Conservation (phyloP, 2,329 filamentous ascomycete genomes). For the Colletotrichum aenigma region DNA sequence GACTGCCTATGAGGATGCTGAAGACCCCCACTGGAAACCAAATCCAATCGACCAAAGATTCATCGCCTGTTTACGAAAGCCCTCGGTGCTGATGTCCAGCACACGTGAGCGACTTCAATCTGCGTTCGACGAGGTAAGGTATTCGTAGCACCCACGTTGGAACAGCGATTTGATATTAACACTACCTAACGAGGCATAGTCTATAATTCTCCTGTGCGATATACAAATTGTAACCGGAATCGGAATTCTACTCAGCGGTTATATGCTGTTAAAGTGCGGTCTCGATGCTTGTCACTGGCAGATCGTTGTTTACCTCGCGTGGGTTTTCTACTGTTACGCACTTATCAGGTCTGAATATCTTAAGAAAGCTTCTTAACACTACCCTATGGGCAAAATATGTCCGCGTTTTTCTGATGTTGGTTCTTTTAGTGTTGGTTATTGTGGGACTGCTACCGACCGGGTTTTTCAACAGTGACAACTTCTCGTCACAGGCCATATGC, state of each 20-base stretch:
- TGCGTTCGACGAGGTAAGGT: background rate
- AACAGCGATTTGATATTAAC: background rate
- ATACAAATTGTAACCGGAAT: background rate
- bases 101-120: background rate
- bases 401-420: background rate
- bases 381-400: background rate
- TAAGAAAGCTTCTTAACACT: background rate
- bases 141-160: too few relatives aligned
- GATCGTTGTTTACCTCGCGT: background rate
- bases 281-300: background rate
- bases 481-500: background rate
- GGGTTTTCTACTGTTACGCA: background rate
- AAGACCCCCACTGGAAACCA: background rate
- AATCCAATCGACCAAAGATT: background rate
- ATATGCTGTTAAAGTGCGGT: background rate
- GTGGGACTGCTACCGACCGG: background rate
- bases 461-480: background rate
- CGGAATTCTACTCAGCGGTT: background rate
- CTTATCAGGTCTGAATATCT: background rate
- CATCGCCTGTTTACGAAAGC: background rate
- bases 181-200: background rate
- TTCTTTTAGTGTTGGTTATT: background rate
- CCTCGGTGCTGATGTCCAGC: background rate
- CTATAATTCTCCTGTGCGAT: background rate
- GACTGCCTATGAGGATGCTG: background rate